Conservation (phyloP, 2,329 filamentous ascomycete genomes). For the Beauveria rudraprayagi region DNA sequence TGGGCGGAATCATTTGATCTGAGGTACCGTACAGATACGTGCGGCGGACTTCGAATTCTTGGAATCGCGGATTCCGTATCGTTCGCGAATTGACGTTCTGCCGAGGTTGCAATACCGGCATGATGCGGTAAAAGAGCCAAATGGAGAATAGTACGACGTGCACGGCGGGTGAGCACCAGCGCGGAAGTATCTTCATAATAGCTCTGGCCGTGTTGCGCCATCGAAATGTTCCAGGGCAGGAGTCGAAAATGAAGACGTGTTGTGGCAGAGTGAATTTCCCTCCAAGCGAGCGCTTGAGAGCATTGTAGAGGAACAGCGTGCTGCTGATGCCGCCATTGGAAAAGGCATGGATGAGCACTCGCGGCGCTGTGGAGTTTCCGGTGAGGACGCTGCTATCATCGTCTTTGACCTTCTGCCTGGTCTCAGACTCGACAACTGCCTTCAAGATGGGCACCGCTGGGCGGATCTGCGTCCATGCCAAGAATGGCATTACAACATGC, state of each 20-base stretch:
- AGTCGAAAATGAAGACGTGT: constrained; percentile 6
- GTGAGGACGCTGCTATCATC: constrained; percentile 3
- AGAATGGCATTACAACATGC: constrained; percentile 27
- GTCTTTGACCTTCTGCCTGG: constrained; percentile 7
- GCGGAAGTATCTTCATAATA: constrained; percentile 28
- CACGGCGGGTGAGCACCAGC: constrained; percentile 26
- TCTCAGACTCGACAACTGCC: constrained; percentile 19
- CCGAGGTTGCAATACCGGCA: constrained; percentile 21
- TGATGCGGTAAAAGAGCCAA: constrained; percentile 23
- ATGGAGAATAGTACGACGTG: constrained; percentile 25
- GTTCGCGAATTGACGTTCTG: constrained; percentile 27
- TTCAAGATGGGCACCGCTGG: constrained; percentile 34
- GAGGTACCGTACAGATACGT: constrained; percentile 44
- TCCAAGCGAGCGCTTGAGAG: constrained; percentile 22
- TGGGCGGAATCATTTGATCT: constrained; percentile 39
- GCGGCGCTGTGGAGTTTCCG: background rate
- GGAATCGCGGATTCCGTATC: constrained; percentile 27
- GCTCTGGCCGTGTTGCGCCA: constrained; percentile 32
- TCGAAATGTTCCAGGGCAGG: constrained; percentile 33
- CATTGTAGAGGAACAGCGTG: constrained; percentile 29
- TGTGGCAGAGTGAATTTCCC: constrained; percentile 25
- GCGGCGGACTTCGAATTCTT: constrained; percentile 33
- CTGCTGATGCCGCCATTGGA: constrained; percentile 44
- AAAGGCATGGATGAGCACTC: constrained; percentile 41
- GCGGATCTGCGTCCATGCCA: constrained; percentile 25